Evolutionary conservation across 2,329 filamentous ascomycete species (phyloP).

Genomic region (Pseudovirgaria hyperparasitica): DNA sequence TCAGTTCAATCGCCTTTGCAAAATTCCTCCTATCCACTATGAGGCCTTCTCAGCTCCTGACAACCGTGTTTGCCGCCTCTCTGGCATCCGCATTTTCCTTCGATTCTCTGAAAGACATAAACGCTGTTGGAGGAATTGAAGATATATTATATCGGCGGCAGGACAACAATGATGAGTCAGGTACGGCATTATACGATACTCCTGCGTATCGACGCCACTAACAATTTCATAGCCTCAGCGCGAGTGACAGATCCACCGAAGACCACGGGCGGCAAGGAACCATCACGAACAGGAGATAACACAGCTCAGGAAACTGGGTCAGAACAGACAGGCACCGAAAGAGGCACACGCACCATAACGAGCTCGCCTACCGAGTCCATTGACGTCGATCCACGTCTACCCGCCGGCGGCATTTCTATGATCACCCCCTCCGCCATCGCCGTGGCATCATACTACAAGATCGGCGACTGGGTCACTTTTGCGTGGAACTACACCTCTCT

Average conservation of each 20-base stretch:
- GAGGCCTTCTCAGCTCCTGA: conserved; percentile 26
- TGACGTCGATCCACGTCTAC: conserved; percentile 38
- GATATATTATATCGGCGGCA: conserved; percentile 19
- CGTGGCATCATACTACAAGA: conserved; percentile 48
- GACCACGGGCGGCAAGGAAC: conserved; percentile 6
- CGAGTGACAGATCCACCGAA: conserved; percentile 7
- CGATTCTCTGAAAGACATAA: conserved; percentile 18
- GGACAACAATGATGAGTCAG: conserved; percentile 11
- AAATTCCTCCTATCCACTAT: conserved; percentile 10
- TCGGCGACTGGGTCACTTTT: conserved; percentile 50
- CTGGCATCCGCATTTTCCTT: conserved; percentile 21
- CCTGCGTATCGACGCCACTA: background rate
- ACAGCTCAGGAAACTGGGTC: conserved; percentile 6
- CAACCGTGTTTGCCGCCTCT: conserved; percentile 23
- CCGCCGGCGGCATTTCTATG: conserved; percentile 49
- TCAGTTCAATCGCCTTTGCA: conserved; percentile 6
- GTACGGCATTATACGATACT: conserved; percentile 2
- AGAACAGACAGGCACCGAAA: conserved; percentile 10
- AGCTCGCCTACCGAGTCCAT: conserved; percentile 8
- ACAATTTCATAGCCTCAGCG: conserved; percentile 2
- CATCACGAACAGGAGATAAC: conserved; percentile 5
- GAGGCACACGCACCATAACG: conserved; percentile 5
- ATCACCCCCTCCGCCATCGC: conserved; percentile 41
- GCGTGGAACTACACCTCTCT: conserved; percentile 59
- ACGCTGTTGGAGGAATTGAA: conserved; percentile 15